Evolutionary conservation across 345 rosid species (phyloP).

Genomic region (Rhodamnia argentea): DNA sequence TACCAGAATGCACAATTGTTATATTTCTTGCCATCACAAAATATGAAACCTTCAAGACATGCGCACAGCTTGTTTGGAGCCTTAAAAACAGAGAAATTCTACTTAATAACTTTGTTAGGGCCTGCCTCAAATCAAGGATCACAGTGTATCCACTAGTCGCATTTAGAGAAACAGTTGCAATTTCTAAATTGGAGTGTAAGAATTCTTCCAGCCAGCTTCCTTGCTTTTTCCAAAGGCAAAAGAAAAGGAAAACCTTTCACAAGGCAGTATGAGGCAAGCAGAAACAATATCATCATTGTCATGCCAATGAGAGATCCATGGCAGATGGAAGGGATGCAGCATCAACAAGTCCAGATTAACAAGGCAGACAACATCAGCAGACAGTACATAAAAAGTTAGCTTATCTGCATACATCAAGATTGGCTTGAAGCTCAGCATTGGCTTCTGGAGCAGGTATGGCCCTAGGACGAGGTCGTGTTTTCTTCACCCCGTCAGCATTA

Average conservation of each 20-base stretch:
- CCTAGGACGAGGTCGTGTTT: conserved; percentile 43
- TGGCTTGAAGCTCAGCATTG: conserved; percentile 68
- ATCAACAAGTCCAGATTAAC: not conserved
- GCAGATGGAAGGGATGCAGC: not conserved
- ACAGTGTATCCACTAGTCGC: not conserved
- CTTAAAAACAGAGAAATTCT: not conserved
- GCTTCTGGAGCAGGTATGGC: conserved; percentile 66
- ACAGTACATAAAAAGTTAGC: not conserved
- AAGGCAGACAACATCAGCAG: not conserved
- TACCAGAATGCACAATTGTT: not conserved
- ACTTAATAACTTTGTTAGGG: not conserved
- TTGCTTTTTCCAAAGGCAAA: not conserved
- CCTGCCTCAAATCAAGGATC: not conserved
- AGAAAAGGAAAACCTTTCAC: not conserved
- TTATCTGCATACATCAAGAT: conserved; percentile 56
- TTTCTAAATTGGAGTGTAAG: not conserved
- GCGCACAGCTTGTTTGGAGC: not conserved
- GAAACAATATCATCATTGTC: not conserved
- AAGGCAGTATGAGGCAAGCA: not conserved
- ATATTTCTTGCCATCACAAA: not conserved
- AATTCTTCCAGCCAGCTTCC: not conserved
- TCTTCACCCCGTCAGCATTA: conserved; percentile 43
- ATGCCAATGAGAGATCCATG: not conserved
- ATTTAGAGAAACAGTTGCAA: not conserved
- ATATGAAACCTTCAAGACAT: not conserved